phyloP scores from a whole-genome alignment of 495 filamentous ascomycete species.

The Elaphomyces granulatus region DNA sequence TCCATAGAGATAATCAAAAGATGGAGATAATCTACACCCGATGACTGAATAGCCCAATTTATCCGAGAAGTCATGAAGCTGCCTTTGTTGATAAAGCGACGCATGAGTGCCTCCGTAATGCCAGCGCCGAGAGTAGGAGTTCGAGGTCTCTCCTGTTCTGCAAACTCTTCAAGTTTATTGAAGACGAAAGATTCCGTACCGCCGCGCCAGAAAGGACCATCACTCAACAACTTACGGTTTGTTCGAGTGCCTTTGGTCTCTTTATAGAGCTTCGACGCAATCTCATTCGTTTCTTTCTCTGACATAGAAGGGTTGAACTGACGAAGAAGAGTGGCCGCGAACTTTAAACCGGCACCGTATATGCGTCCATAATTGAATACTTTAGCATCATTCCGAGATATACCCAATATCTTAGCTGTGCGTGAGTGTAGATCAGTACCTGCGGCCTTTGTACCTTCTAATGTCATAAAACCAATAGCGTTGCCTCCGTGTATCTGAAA shows the following conservation, averaged over 20 bases:
- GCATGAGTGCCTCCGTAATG: conserved; percentile 89
- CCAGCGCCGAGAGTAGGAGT: conserved; percentile 93
- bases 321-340: conserved; percentile 73
- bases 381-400: conserved; percentile 88
- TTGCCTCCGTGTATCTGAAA: conserved; percentile 92
- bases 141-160: conserved; percentile 78
- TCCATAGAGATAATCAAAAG: conserved; percentile 91
- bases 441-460: conserved; percentile 86
- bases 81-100: conserved; percentile 72
- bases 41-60: conserved; percentile 98
- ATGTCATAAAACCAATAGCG: conserved; percentile 96
- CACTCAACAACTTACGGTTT: conserved; percentile 50
- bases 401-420: conserved; percentile 81
- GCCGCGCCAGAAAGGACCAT: conserved; percentile 81
- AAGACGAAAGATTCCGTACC: conserved; percentile 97
- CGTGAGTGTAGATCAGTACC: conserved; percentile 93
- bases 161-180: conserved; percentile 94
- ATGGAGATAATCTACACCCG: conserved; percentile 94
- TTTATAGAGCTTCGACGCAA: conserved; percentile 67
- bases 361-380: conserved; percentile 98
- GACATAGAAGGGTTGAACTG: conserved; percentile 82
- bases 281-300: conserved; percentile 58
- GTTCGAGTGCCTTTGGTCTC: conserved; percentile 80
- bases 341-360: conserved; percentile 89
- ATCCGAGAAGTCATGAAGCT: conserved; percentile 92